Evolutionary conservation across 352 stramenopile species (phyloP).

Genomic region (Paralagenidium karlingii): DNA sequence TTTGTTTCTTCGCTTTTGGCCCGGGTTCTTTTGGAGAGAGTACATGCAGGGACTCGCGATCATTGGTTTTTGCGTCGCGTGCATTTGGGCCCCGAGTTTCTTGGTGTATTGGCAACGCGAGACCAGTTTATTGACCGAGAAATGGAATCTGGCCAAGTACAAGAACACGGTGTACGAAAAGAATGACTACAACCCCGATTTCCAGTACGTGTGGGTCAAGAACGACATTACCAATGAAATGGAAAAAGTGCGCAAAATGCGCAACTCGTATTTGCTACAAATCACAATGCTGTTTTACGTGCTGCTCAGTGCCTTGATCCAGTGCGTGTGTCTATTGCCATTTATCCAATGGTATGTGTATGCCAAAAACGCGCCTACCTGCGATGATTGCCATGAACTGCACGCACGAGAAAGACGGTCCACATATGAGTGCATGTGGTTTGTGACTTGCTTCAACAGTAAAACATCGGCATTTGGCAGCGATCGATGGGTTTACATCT

Average conservation of each 20-base stretch:
- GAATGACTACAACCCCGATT: slow-evolving; percentile 79
- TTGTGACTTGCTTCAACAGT: slow-evolving; percentile 74
- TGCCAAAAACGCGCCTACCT: slow-evolving; percentile 72
- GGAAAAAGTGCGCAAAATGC: slow-evolving; percentile 75
- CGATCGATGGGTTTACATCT: slow-evolving; percentile 18
- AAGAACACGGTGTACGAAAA: slow-evolving; percentile 83
- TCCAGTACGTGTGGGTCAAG: slow-evolving; percentile 79
- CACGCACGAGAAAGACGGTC: too few relatives aligned
- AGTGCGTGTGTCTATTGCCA: slow-evolving; percentile 71
- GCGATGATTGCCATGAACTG: slow-evolving; percentile 44
- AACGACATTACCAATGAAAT: slow-evolving; percentile 82
- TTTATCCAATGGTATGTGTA: slow-evolving; percentile 88
- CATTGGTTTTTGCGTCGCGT: slow-evolving; percentile 56
- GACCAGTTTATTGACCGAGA: slow-evolving; percentile 76
- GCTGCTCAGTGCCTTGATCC: slow-evolving; percentile 50
- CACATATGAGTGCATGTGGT: slow-evolving; percentile 64
- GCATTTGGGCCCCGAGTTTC: slow-evolving; percentile 76
- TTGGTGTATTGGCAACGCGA: slow-evolving; percentile 78
- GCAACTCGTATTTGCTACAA: slow-evolving; percentile 78
- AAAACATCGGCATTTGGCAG: slow-evolving; percentile 11
- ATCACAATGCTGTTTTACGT: slow-evolving; percentile 82
- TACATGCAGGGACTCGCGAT: slow-evolving; percentile 61
- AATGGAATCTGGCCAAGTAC: slow-evolving; percentile 82
- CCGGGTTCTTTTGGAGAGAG: slow-evolving; percentile 38
- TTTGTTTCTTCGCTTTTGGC: slow-evolving; percentile 50